Evolutionary conservation across 2,329 filamentous ascomycete species (phyloP), one percentile per base, ranked within the genome.

Genomic region (Diplodia scrobiculata): DNA sequence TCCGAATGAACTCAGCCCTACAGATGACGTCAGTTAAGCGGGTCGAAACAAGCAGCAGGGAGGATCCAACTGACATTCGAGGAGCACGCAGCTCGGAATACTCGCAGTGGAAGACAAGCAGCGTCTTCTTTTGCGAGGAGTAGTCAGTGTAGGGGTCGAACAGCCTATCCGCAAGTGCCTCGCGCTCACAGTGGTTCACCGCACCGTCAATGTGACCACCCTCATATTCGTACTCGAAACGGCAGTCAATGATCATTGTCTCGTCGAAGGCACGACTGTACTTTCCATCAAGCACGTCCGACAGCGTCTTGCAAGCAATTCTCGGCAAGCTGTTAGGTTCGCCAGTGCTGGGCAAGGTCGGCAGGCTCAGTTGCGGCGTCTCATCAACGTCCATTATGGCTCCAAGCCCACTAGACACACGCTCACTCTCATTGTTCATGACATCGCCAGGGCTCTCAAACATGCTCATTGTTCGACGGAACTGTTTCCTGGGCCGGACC

Each of bases 211-310:
- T 97, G 77, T 99, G 95, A 38, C 95, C 95, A 66, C 95, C 95
- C 17, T 97, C 90, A 76, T 96, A 99, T 80, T 99, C 95, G 78
- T 99, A 99, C 83, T 99, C 95, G 76, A 99, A 99, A 21, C 95
- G 91, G 78, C 95, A 99, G 78, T 99, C 95, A 73, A 99, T 89
- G 73, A 99, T 84, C 78, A 96, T 86, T 76, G 91, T 89, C 75
- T 93, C 86, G 68, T 92, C 88, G 76, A 91, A 98, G 27, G 86
- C 78, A 29, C 88, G 84, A 72, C 87, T 86, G 79, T 89, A 97
- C 72, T 91, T 89, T 68, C 92, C 92, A 77, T 97, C 90, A 68
- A 99, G 84, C 41, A 99, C 86, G n/a, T 92, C 86, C 66, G 97
- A 80, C 76, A 99, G 85, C 2, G 92, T 97, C 59, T 87, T 84